Evolutionary conservation across 1,284 basidiomycete genomes (phyloP).

Genomic region (Rhodotorula glutinis): DNA sequence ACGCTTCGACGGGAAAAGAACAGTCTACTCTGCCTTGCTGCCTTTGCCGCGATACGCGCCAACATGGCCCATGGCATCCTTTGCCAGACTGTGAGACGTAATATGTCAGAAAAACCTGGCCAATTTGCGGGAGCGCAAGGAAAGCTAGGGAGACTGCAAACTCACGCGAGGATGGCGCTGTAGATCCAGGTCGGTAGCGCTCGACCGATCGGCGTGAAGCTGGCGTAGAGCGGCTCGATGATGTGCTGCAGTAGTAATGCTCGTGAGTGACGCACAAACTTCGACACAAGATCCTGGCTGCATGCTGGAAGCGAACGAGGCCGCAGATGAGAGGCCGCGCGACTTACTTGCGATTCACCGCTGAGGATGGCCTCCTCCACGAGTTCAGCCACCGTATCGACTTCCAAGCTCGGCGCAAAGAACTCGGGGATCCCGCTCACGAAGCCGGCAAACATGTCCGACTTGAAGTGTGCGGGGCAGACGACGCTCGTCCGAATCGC

Average conservation of each 20-base stretch:
- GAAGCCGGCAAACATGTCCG: conserved; percentile 27
- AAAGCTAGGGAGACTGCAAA: background rate
- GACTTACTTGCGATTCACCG: conserved; percentile 43
- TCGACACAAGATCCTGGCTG: too few relatives aligned
- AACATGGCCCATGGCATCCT: conserved; percentile 18
- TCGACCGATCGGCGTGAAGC: conserved; percentile 59
- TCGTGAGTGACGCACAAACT: conserved; percentile 49
- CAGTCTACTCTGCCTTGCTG: background rate
- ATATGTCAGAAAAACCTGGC: too few relatives aligned
- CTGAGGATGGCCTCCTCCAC: conserved; percentile 20
- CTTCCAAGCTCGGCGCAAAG: conserved; percentile 28
- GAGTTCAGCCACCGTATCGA: conserved; percentile 18
- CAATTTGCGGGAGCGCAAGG: too few relatives aligned
- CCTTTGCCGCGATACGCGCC: background rate
- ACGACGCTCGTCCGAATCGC: conserved; percentile 25
- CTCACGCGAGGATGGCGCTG: conserved; percentile 49
- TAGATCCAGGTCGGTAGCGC: conserved; percentile 67
- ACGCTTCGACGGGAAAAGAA: background rate
- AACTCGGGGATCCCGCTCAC: conserved; percentile 7
- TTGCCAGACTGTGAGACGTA: background rate
- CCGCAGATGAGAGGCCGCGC: conserved; percentile 53
- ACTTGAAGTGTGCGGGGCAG: conserved; percentile 26
- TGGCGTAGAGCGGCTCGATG: conserved; percentile 62
- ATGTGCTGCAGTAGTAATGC: conserved; percentile 18
- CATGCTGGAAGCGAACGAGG: background rate